Percentiles rank a stretch among this genome's conserved stretches.
phyloP scores from a whole-genome alignment of 169 alveolate species.

The Plasmodium cynomolgi region DNA sequence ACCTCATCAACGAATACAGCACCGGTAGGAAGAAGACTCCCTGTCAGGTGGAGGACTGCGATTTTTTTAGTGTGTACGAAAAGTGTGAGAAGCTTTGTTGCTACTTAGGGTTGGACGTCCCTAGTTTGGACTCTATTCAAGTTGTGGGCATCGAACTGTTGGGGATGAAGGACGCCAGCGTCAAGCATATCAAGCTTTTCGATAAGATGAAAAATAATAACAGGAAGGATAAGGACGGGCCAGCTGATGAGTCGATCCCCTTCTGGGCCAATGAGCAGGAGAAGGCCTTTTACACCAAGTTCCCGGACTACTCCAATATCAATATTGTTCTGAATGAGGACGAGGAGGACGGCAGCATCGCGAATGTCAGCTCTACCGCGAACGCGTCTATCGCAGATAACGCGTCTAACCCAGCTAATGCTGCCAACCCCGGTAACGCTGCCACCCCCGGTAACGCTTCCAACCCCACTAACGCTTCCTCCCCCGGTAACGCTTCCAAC shows the following conservation, averaged over 20 bases:
- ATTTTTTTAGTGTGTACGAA: slow-evolving; percentile 39
- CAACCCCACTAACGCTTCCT: too few species aligned
- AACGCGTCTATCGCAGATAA: too few species aligned
- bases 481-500: too few species aligned
- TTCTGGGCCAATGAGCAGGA: slow-evolving; percentile 47
- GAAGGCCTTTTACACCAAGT: slow-evolving; percentile 25
- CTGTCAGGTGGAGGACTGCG: background rate
- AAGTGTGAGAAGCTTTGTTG: slow-evolving; percentile 23
- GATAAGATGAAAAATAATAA: slow-evolving; percentile 29
- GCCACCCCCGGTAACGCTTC: too few species aligned
- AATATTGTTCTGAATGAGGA: slow-evolving; percentile 41
- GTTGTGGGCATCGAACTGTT: slow-evolving; percentile 30
- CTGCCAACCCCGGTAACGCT: too few species aligned
- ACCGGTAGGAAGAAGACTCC: background rate
- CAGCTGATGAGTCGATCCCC: background rate
- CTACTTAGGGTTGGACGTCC: background rate
- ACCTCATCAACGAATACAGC: slow-evolving; percentile 40
- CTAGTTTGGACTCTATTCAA: slow-evolving; percentile 26
- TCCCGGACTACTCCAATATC: slow-evolving; percentile 49
- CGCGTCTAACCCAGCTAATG: too few species aligned
- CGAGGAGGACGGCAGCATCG: slow-evolving; percentile 21
- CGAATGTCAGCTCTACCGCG: background rate
- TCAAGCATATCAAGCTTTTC: slow-evolving; percentile 25
- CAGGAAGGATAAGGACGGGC: slow-evolving; percentile 20
- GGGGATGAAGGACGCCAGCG: slow-evolving; percentile 42